Evolutionary conservation across 1,284 basidiomycete genomes (phyloP).

Genomic region (Pyrrhoderma noxium): DNA sequence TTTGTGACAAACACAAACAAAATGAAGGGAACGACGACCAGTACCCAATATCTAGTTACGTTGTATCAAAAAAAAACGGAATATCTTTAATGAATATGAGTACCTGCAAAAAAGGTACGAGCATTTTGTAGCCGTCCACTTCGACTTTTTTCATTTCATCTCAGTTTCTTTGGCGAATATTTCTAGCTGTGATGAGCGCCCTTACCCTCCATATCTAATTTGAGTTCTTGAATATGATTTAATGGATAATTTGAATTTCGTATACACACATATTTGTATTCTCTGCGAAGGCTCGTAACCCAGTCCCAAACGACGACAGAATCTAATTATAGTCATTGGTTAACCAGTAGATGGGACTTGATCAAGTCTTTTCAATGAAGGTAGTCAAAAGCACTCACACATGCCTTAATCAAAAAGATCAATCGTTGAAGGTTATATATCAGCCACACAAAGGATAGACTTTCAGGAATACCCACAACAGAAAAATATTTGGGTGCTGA

Average conservation of each 20-base stretch:
- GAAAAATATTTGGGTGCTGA: conserved; percentile 69
- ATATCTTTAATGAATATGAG: conserved; percentile 24
- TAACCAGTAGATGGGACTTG: conserved; percentile 23
- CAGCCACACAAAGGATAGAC: neutral
- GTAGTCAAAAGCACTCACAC: conserved; percentile 49
- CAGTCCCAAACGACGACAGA: conserved; percentile 78
- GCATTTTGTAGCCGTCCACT: conserved; percentile 72
- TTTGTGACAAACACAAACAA: conserved; percentile 64
- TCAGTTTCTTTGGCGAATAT: neutral
- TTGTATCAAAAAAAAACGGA: neutral
- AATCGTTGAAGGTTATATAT: conserved; percentile 16
- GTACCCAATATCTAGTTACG: conserved; percentile 62
- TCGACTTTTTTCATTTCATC: conserved; percentile 33
- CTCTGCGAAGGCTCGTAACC: conserved; percentile 65
- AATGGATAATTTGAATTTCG: conserved; percentile 17
- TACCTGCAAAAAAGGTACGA: conserved; percentile 76
- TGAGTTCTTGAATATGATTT: conserved; percentile 7
- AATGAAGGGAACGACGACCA: conserved; percentile 66
- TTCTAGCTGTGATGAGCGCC: neutral
- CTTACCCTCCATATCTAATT: conserved; percentile 55
- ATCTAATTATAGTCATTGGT: conserved; percentile 36
- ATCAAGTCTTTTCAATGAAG: too few relatives aligned
- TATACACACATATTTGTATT: conserved; percentile 66
- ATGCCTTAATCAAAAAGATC: conserved; percentile 42
- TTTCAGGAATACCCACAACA: conserved; percentile 55